A percentile compares a stretch with the other conserved stretches of the same genome.
phyloP scores from a whole-genome alignment of 2,329 filamentous ascomycete genomes.

The Didymella pomorum region DNA sequence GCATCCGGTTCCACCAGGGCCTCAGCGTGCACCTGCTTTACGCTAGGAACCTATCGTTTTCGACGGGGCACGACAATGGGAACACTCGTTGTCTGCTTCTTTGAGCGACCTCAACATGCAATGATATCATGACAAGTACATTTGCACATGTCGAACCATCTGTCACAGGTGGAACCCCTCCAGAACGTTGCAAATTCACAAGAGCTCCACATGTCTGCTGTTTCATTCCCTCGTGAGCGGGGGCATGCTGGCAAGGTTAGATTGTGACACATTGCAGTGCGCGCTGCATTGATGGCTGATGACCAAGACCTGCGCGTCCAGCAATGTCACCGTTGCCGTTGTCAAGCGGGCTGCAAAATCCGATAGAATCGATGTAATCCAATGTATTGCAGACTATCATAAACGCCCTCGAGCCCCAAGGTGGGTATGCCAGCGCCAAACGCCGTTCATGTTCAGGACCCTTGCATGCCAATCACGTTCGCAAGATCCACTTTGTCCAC shows the following conservation, averaged over 20 bases:
- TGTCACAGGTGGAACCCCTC: constrained; percentile 14
- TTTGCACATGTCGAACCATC: constrained; percentile 2
- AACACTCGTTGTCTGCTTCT: constrained; percentile 10
- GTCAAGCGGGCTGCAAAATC: constrained; percentile 11
- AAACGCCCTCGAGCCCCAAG: constrained; percentile 18
- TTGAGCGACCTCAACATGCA: constrained; percentile 1
- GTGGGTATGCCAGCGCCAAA: constrained; percentile 28
- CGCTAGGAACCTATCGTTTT: constrained; percentile 13
- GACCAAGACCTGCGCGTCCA: constrained; percentile 10
- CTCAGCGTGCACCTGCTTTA: constrained; percentile 9
- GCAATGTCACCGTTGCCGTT: constrained; percentile 9
- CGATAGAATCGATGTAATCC: constrained; percentile 17
- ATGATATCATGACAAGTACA: constrained; percentile 12
- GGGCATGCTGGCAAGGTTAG: constrained; percentile 18
- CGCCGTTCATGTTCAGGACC: constrained; percentile 19
- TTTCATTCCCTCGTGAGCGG: constrained; percentile 19
- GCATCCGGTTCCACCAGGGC: constrained; percentile 14
- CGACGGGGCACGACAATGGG: constrained; percentile 9
- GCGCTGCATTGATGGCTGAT: constrained; percentile 11
- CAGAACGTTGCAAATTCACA: constrained; percentile 18
- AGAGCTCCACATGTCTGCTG: constrained; percentile 14
- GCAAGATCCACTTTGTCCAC: constrained; percentile 21
- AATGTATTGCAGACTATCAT: constrained; percentile 32
- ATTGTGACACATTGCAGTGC: constrained; percentile 14
- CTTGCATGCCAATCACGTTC: constrained; percentile 37